These are phyloP conservation scores for Tylopilus sp. DNA, from an alignment of 768 basidiomycete genomes.

Conservation along the genomic window DNA sequence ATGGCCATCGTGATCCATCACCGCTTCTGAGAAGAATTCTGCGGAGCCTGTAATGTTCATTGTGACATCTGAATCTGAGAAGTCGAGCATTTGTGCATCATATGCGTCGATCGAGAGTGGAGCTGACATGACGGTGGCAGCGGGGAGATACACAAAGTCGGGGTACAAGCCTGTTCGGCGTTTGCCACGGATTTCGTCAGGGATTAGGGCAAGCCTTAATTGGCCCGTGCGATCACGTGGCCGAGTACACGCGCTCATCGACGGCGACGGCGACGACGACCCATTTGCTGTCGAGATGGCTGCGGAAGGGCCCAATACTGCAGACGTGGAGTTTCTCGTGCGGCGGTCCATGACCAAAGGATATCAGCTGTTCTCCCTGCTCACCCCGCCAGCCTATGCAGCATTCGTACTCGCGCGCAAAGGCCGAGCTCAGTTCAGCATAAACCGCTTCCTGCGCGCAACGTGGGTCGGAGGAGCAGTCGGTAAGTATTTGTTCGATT, in stretches of 20 bases:
- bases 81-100: slow-evolving; percentile 67
- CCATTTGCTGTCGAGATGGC: slow-evolving; percentile 15
- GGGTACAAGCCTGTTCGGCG: slow-evolving; percentile 13
- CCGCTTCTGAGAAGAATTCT: slow-evolving; percentile 49
- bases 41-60: slow-evolving; percentile 47
- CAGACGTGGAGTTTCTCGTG: slow-evolving; percentile 64
- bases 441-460: slow-evolving; percentile 64
- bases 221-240: slow-evolving; percentile 33
- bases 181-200: slow-evolving; percentile 6
- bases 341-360: slow-evolving; percentile 64
- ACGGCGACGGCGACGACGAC: slow-evolving; percentile 7
- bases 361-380: slow-evolving; percentile 62
- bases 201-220: slow-evolving; percentile 27
- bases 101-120: slow-evolving; percentile 43
- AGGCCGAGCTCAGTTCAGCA: slow-evolving; percentile 50
- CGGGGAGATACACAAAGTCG: slow-evolving; percentile 14
- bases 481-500: slow-evolving; percentile 32
- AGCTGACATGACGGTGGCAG: slow-evolving; percentile 24
- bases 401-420: slow-evolving; percentile 51
- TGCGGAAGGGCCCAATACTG: slow-evolving; percentile 32
- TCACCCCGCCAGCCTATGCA: slow-evolving; percentile 60
- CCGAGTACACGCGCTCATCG: slow-evolving; percentile 1
- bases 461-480: slow-evolving; percentile 68
- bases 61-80: slow-evolving; percentile 54
- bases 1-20: slow-evolving; percentile 58